Evolutionary conservation across 257 asterid genomes (phyloP), one percentile per base, ranked within the genome.

Genomic region (Orobanche coerulescens): DNA sequence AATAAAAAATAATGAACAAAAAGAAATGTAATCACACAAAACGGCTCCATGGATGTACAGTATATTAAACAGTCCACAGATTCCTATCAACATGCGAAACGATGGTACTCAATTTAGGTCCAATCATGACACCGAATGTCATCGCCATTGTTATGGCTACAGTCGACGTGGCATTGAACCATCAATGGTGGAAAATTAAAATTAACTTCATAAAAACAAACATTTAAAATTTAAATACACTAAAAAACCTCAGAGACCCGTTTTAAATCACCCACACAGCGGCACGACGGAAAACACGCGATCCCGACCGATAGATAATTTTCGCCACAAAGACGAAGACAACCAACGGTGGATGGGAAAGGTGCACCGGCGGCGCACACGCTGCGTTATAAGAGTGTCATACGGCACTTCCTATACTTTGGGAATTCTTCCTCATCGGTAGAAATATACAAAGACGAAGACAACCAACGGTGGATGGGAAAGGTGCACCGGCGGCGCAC

Each of bases 391-490:
- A 54, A 53, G n/a, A 77, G 85, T 75, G 88, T 86, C 95, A 79
- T 81, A 86, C 95, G 91, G 84, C 95, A 86, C 95, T 86, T 86
- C 95, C 91, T 85, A 85, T 85, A 53, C 85, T 61, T 69, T 75
- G 84, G 94, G 94, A 78, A 55, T 63, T 82, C 82, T 85, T 85
- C 94, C 77, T 85, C 94, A 85, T 64, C 4, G 84, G 82, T 2
- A 8, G 18, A 0, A n/a, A n/a, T n/a, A n/a, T n/a, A 75, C 70
- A 59, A 9, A 69, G 80, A 70, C 55, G 55, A 56, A 42, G 28
- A n/a, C 11, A 23, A 76, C 4, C 46, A 30, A 5, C 47, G 83
- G 86, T 34, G 84, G 85, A 81, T 73, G 80, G 83, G 73, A 75
- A 50, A 5, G 13, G 49, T 20, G 40, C 18, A 12, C 52, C 59